These are phyloP conservation scores for Stagonosporopsis rhizophila DNA, from an alignment of 2,329 filamentous ascomycete genomes.

Conservation along the genomic window DNA sequence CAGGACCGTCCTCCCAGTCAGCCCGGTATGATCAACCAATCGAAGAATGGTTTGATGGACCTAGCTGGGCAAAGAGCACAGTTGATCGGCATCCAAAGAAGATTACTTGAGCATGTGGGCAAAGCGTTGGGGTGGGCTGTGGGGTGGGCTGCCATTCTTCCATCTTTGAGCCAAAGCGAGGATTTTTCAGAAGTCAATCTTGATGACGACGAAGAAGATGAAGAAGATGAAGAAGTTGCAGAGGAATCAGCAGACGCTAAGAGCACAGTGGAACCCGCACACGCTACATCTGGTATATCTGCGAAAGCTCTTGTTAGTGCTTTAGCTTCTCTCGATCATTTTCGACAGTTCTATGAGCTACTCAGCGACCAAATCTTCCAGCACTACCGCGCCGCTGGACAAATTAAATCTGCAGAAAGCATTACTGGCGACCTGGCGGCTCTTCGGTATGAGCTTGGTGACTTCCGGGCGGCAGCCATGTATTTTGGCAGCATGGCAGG, in stretches of 20 bases:
- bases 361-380: conserved; percentile 85
- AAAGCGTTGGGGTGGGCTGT: conserved; percentile 76
- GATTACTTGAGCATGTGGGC: conserved; percentile 77
- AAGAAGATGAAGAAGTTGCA: conserved; percentile 15
- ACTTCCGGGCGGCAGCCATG: conserved; percentile 75
- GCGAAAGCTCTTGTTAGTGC: conserved; percentile 42
- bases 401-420: conserved; percentile 77
- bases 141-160: conserved; percentile 67
- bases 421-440: conserved; percentile 85
- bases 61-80: conserved; percentile 84
- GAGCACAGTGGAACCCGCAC: conserved; percentile 6
- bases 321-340: conserved; percentile 47
- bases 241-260: not conserved
- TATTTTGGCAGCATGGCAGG: conserved; percentile 82
- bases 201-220: conserved; percentile 28
- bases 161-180: conserved; percentile 31
- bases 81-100: conserved; percentile 79
- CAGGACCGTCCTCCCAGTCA: conserved; percentile 39
- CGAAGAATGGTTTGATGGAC: conserved; percentile 73
- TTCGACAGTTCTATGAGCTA: conserved; percentile 57
- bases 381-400: conserved; percentile 81
- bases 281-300: conserved; percentile 39
- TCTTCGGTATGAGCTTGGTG: conserved; percentile 77
- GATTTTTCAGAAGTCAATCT: conserved; percentile 50
- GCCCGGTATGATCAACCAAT: conserved; percentile 26